These are phyloP conservation scores for Aureobasidium sp. DNA, from an alignment of 2,329 filamentous ascomycete species.

Conservation along the genomic window DNA sequence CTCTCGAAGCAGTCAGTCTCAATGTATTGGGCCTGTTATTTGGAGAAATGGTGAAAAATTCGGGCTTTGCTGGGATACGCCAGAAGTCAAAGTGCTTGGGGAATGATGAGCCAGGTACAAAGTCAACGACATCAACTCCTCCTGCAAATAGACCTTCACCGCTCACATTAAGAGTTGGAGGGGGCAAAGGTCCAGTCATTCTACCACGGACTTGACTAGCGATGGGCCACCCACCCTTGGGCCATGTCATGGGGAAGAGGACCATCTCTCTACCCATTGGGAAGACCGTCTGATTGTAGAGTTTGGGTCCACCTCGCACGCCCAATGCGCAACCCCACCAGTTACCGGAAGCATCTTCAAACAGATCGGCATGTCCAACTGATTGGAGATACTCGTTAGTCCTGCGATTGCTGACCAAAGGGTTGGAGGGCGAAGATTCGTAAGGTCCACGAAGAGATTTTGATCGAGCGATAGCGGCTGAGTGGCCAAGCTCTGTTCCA, in stretches of 20 bases:
- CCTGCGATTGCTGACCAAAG: conserved; percentile 31
- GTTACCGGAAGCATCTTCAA: conserved; percentile 54
- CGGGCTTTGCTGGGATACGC: conserved; percentile 48
- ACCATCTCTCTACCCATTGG: conserved; percentile 64
- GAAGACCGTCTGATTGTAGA: conserved; percentile 43
- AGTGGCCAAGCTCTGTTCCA: conserved; percentile 45
- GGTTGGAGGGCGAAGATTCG: conserved; percentile 29
- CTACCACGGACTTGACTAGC: conserved; percentile 47
- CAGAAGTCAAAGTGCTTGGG: conserved; percentile 65
- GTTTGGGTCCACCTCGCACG: conserved; percentile 46
- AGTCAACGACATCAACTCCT: conserved; percentile 52
- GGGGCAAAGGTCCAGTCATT: conserved; percentile 52
- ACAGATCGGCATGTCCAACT: conserved; percentile 64
- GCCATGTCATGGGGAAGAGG: conserved; percentile 56
- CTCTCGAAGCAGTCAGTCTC: conserved; percentile 50
- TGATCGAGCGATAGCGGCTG: conserved; percentile 42
- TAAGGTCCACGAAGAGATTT: conserved; percentile 36
- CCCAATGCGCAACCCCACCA: conserved; percentile 61
- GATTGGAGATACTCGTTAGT: conserved; percentile 49
- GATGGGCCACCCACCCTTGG: conserved; percentile 41
- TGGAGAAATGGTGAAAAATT: conserved; percentile 53
- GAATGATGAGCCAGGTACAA: conserved; percentile 47
- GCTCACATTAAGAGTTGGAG: conserved; percentile 35
- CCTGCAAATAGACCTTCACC: conserved; percentile 49
- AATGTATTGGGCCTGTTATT: conserved; percentile 49